Evolutionary conservation across 176 grass and related monocot genomes (phyloP).

Genomic region (Cocos nucifera): DNA sequence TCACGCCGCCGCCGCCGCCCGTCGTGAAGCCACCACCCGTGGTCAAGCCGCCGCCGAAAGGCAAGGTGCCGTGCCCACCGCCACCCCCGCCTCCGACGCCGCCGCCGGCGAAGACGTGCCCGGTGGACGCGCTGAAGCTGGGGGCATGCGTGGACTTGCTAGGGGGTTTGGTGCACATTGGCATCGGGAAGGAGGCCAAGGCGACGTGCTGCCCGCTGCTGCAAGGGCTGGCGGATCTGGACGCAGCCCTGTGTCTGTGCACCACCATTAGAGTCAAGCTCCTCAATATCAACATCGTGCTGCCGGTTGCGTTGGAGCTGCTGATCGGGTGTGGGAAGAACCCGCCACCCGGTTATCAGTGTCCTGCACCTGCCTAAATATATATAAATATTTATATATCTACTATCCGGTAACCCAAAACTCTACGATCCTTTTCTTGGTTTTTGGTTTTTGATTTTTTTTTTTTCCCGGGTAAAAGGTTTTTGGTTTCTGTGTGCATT

Average conservation of each 20-base stretch:
- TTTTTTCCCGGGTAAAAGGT: too few species aligned
- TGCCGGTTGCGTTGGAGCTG: slow-evolving; percentile 61
- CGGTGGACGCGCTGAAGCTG: slow-evolving; percentile 62
- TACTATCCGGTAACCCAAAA: too few species aligned
- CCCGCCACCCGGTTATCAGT: slow-evolving; percentile 44
- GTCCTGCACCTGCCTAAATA: slow-evolving; percentile 19
- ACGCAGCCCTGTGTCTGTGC: slow-evolving; percentile 83
- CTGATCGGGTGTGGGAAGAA: slow-evolving; percentile 71
- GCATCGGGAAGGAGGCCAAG: slow-evolving; percentile 45
- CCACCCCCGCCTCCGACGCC: slow-evolving; percentile 3
- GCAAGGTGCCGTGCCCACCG: background rate
- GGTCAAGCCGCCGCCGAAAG: background rate
- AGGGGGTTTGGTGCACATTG: slow-evolving; percentile 56
- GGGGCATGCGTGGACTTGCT: slow-evolving; percentile 78
- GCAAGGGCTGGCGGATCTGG: slow-evolving; percentile 61
- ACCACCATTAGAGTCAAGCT: slow-evolving; percentile 46
- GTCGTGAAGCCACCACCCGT: background rate
- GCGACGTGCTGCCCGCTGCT: slow-evolving; percentile 56
- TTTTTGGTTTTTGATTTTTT: too few species aligned
- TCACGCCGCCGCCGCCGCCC: background rate
- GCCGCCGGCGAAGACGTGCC: slow-evolving; percentile 27
- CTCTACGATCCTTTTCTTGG: too few species aligned
- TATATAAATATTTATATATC: too few species aligned
- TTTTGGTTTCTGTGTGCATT: too few species aligned
- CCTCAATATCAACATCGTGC: slow-evolving; percentile 58